Percentiles rank a stretch among this genome's conserved stretches.
phyloP scores from a whole-genome alignment of 2,329 filamentous ascomycete species.

The Talaromyces funiculosus region DNA sequence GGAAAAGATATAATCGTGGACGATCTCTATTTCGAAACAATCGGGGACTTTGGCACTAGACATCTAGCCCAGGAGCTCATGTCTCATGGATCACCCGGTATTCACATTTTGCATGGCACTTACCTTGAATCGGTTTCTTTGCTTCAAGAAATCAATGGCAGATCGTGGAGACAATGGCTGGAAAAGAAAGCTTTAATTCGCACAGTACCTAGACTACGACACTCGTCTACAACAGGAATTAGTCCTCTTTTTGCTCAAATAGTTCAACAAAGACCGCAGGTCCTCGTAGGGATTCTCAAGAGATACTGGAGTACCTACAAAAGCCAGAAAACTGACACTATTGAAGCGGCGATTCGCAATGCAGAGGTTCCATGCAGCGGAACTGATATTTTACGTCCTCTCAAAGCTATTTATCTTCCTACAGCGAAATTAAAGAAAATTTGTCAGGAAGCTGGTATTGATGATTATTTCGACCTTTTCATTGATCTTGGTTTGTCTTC shows the following conservation, averaged over 20 bases:
- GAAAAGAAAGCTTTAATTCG: background rate
- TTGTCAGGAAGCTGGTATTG: background rate
- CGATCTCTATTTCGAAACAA: conserved; percentile 6
- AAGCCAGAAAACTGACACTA: background rate
- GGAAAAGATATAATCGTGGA: background rate
- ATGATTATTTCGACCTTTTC: background rate
- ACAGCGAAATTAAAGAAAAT: background rate
- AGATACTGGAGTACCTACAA: conserved; percentile 2
- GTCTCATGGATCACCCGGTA: background rate
- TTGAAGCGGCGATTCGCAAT: background rate
- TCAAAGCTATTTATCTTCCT: background rate
- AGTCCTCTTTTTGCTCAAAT: background rate
- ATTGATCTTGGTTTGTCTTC: background rate
- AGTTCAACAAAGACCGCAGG: background rate
- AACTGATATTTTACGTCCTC: background rate
- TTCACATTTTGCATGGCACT: background rate
- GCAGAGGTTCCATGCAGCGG: background rate
- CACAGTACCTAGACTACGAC: background rate
- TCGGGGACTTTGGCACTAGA: background rate
- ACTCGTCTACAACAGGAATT: background rate
- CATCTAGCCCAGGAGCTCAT: background rate
- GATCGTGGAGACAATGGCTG: background rate
- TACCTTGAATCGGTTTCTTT: background rate
- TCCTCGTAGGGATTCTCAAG: background rate
- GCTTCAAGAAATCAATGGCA: background rate